These are phyloP conservation scores for Delonix regia DNA, from an alignment of 306 rosid species.

Conservation along the genomic window DNA sequence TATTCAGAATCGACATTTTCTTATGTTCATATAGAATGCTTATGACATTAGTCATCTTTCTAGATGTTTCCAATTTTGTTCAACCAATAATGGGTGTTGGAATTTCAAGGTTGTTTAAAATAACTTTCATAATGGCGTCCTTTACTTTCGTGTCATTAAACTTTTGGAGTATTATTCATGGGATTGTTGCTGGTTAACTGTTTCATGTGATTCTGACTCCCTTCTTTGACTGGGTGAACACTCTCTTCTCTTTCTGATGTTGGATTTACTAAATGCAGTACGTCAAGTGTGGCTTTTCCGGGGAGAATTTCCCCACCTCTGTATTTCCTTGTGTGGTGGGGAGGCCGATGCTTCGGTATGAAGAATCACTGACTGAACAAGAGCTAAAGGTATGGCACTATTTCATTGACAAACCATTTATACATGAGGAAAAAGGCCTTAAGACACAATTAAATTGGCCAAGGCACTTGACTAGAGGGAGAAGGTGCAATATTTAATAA, in stretches of 20 bases:
- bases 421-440: neutral
- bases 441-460: neutral
- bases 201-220: neutral
- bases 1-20: constrained; percentile 11
- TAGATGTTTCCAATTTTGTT: neutral
- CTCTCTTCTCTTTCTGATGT: neutral
- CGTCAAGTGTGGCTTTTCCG: constrained; percentile 95
- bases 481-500: neutral
- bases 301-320: constrained; percentile 95
- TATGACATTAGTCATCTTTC: neutral
- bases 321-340: constrained; percentile 99
- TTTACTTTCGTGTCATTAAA: neutral
- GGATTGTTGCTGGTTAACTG: neutral
- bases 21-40: neutral
- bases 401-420: neutral
- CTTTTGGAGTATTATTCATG: neutral
- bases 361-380: constrained; percentile 93
- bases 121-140: neutral
- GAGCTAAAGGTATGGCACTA: constrained; percentile 61
- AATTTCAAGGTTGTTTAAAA: constrained; percentile 1
- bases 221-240: neutral
- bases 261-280: constrained; percentile 58
- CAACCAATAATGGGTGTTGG: constrained; percentile 10
- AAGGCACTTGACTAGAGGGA: neutral
- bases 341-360: constrained; percentile 96